These are phyloP conservation scores for Microthlaspi erraticum DNA, from an alignment of 345 rosid species.

Conservation along the genomic window DNA sequence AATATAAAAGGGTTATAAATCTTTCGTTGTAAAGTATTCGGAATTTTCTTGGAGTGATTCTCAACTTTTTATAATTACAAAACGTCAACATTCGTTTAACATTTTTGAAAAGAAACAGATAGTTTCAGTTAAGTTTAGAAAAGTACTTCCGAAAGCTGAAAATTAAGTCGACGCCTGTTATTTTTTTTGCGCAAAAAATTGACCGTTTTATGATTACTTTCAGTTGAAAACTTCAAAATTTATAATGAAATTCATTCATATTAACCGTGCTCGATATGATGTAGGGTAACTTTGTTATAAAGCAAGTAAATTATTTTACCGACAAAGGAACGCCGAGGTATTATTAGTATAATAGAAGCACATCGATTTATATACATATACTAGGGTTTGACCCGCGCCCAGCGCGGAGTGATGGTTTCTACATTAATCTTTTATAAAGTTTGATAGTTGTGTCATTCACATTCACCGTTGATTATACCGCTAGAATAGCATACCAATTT, in stretches of 20 bases:
- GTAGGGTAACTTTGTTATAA: slow-evolving; percentile 21
- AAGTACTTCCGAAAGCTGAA: slow-evolving; percentile 42
- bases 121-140: slow-evolving; percentile 23
- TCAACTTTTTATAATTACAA: slow-evolving; percentile 8
- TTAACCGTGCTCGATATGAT: not conserved
- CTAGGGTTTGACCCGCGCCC: no score
- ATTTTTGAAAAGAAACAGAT: not conserved
- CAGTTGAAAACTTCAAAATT: not conserved
- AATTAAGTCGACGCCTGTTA: slow-evolving; percentile 19
- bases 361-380: slow-evolving; percentile 12
- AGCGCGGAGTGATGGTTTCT: no score
- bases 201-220: slow-evolving; percentile 38
- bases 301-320: slow-evolving; percentile 30
- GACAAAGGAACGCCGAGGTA: slow-evolving; percentile 21
- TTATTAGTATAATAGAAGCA: slow-evolving; percentile 23
- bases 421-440: no score
- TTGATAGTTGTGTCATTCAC: no score
- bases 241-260: not conserved
- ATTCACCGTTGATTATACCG: no score
- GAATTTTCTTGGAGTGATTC: slow-evolving; percentile 18
- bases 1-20: not conserved
- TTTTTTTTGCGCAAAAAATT: slow-evolving; percentile 3
- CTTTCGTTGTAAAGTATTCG: not conserved
- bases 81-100: slow-evolving; percentile 24
- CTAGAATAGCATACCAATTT: no score